Base-by-base conservation (phyloP, 176 grass and related monocot species). In the Ananas comosus region DNA sequence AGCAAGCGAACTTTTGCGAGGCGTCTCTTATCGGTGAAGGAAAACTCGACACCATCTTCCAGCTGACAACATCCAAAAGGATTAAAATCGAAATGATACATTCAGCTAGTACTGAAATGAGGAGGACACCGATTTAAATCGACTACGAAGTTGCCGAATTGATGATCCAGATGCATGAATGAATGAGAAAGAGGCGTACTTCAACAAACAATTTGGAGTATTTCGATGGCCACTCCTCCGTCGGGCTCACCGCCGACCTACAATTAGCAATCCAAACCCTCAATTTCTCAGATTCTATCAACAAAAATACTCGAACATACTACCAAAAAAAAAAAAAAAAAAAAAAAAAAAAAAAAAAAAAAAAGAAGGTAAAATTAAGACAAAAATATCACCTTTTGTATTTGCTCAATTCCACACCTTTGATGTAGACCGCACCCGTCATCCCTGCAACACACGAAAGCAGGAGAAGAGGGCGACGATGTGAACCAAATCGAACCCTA, bases 1-100 rank as follows among this genome's bases (percentile, higher is more conserved):
- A 90, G 81, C 56, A 92, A 90, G 61, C 89, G 81, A 81, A 97
- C 82, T 83, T 74, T 83, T 59, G 86, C 93, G 81, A 97, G 92
- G 9, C 93, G 89, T 50, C 89, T 87, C 78, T 92, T 97, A 85
- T 97, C 93, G 64, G 89, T 97, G 84, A 97, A 97, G 63, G 89
- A 97, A 64, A 97, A 90, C 68, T 97, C 89, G 51, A 97, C 54
- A 61, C 93, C 89, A 77, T 97, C 93, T 85, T 90, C 89, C 79
- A 97, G 82, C 86, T 97, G 84, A 81, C 23, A 69, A 65, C 14
- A 74, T 47, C 56, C 14, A 64, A 16, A 72, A 29, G 16, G 7
- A 82, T 64, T 6, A 75, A 0, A 2, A 53, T 69, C 5, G 33
- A 42, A 42, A 42, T 42, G 33, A 6, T 42, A 42, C 5, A 42